Base-by-base conservation (phyloP, 1,284 basidiomycete species). In the Boletellus sp. region DNA sequence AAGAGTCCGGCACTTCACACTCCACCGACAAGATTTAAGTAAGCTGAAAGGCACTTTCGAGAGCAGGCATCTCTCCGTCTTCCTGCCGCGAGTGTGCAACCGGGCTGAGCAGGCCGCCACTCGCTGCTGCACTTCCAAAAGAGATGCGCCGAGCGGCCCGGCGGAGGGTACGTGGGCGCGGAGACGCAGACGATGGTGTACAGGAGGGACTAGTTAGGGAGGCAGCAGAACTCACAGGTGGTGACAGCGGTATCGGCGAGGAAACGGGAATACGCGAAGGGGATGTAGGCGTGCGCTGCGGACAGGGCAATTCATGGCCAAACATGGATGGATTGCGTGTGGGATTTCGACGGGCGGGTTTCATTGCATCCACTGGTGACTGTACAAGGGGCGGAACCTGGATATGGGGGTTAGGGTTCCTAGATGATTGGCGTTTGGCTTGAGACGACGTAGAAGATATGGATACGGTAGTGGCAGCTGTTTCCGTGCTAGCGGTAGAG, bases 91-190 rank as follows among this genome's bases (percentile, higher is more conserved):
- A 4, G 10, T 35, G 55, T 45, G 49, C 64, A n/a, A 11, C 46
- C 0, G 53, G n/a, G 44, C 28, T 53, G 22, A 52, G 30, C 2
- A 33, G 13, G 36, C 19, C 50, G 39, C 59, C 59, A 5, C 44
- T 61, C 4, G 35, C n/a, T 22, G 36, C 52, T 6, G 46, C 7
- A 6, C 32, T 58, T 33, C 64, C 67, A 52, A 67, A 67, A 7
- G 68, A 70, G 24, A 71, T 67, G 30, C 65, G 67, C n/a, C 65
- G 63, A 47, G 69, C 65, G 6, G 65, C 64, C 33, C 66, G 63
- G 12, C 67, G 66, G 45, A 67, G 65, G 19, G 67, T 71, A 30
- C 67, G 69, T 13, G 65, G 65, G 32, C 67, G 65, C 15, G 51
- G 46, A 18, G 54, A 48, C 24, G 41, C 19, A 16, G 35, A 30